phyloP scores from a whole-genome alignment of 2,329 filamentous ascomycete genomes.

The Penicillium sp. region DNA sequence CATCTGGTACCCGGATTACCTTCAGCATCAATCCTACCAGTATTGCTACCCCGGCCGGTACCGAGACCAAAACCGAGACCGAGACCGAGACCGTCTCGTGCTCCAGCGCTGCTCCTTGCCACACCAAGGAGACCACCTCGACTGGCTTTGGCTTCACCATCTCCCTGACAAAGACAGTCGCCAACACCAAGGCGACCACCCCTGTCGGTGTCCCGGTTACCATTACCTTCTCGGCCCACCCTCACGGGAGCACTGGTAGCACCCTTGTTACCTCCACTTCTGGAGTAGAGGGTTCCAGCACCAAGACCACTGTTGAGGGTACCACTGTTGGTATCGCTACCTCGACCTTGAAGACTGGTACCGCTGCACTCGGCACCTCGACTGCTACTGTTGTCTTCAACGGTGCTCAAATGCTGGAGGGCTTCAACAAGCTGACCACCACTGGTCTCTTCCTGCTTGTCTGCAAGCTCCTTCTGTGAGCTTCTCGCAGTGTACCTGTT shows the following conservation, averaged over 20 bases:
- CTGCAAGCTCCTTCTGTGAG: background rate
- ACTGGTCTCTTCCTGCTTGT: background rate
- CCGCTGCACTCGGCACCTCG: background rate
- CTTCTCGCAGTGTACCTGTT: background rate
- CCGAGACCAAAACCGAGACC: constrained; percentile 27
- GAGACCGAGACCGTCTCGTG: background rate
- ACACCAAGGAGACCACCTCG: background rate
- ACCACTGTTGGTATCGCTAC: background rate
- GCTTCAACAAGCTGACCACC: background rate
- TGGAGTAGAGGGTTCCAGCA: background rate
- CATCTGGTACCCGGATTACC: background rate
- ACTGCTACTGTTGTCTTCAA: background rate
- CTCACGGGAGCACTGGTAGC: background rate
- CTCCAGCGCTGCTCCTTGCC: background rate
- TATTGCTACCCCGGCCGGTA: constrained; percentile 1
- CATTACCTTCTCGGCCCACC: background rate
- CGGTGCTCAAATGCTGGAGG: background rate
- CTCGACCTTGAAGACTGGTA: background rate
- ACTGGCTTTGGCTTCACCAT: background rate
- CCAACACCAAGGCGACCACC: background rate
- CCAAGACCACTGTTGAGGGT: background rate
- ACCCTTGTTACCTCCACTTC: background rate
- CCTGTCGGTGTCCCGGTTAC: background rate
- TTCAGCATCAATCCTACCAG: background rate
- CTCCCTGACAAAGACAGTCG: background rate